These are phyloP conservation scores for Bryoglossum gracile DNA, from an alignment of 495 filamentous ascomycete species.

Conservation along the genomic window DNA sequence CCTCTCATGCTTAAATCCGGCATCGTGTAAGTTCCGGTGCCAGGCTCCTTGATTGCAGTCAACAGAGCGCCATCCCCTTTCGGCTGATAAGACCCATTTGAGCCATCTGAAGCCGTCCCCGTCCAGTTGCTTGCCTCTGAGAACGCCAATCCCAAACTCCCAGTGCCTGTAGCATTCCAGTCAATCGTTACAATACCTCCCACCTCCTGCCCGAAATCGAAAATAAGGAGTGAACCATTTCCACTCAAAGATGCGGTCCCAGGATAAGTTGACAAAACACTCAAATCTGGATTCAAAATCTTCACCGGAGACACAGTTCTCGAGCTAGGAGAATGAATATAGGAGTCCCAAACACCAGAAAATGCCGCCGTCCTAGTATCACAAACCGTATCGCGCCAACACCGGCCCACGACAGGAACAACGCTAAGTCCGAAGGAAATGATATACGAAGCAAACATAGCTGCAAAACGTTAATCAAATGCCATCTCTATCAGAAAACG, in stretches of 20 bases:
- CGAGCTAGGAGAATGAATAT: background rate
- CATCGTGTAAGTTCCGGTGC: background rate
- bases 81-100: background rate
- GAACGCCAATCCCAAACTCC: background rate
- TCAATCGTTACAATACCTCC: background rate
- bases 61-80: slow-evolving; percentile 1
- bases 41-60: background rate
- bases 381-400: background rate
- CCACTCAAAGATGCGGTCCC: background rate
- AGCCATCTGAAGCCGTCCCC: slow-evolving; percentile 1
- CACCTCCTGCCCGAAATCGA: slow-evolving; percentile 6
- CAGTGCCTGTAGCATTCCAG: background rate
- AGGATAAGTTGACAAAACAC: background rate
- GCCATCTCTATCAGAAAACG: no score
- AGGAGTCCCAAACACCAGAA: slow-evolving; percentile 1
- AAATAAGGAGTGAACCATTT: background rate
- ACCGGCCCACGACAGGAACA: background rate
- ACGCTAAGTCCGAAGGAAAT: background rate
- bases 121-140: slow-evolving; percentile 2
- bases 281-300: background rate
- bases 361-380: background rate
- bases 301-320: background rate
- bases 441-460: background rate
- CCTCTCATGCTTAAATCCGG: background rate
- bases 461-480: background rate